Conservation (phyloP, 495 filamentous ascomycete genomes). For the Penicillium canescens region DNA sequence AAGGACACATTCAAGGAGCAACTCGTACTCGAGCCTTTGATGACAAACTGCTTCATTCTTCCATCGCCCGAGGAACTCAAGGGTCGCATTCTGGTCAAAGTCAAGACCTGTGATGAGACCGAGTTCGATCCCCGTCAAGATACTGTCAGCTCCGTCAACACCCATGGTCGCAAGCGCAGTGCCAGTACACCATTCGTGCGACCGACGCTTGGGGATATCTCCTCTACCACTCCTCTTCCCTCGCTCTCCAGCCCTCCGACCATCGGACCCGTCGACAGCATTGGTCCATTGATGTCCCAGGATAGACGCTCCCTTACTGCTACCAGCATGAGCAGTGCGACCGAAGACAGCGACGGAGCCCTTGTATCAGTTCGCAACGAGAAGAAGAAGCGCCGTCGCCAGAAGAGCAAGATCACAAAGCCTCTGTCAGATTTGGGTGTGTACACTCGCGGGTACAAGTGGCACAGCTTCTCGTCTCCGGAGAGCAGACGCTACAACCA, state of each 20-base stretch:
- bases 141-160: constrained; percentile 36
- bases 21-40: constrained; percentile 72
- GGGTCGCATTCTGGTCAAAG: constrained; percentile 85
- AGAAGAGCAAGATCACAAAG: constrained; percentile 82
- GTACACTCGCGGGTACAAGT: constrained; percentile 86
- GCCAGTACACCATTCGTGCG: constrained; percentile 73
- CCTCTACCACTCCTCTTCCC: constrained; percentile 50
- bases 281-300: constrained; percentile 45
- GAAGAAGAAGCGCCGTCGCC: constrained; percentile 52
- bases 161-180: constrained; percentile 72
- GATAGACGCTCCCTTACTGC: constrained; percentile 54
- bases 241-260: constrained; percentile 60
- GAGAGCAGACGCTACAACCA: constrained; percentile 88
- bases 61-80: constrained; percentile 86
- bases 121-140: constrained; percentile 41
- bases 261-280: constrained; percentile 40
- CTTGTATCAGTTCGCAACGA: constrained; percentile 43
- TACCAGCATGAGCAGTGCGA: constrained; percentile 58
- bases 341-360: constrained; percentile 63
- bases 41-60: constrained; percentile 62
- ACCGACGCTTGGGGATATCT: constrained; percentile 53
- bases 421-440: constrained; percentile 83
- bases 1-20: constrained; percentile 74
- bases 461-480: constrained; percentile 66
- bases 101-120: constrained; percentile 65